phyloP scores from a whole-genome alignment of 345 rosid species.

The Draba incana region DNA sequence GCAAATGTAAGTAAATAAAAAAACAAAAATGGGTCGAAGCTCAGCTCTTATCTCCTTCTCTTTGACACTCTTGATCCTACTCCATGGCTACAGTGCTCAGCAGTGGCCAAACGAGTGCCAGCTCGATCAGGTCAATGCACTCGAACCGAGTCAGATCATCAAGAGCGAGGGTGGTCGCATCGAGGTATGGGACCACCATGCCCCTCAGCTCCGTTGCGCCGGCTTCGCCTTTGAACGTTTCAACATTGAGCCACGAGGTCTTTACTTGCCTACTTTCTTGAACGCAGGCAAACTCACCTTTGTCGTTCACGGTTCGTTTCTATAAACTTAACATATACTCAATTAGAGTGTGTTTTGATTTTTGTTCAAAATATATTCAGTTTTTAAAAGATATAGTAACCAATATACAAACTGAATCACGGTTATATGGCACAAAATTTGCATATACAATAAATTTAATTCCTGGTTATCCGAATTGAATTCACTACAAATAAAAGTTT shows the following conservation, averaged over 20 bases:
- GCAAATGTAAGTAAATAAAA: background rate
- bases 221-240: conserved; percentile 52
- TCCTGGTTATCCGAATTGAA: too few species aligned
- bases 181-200: conserved; percentile 57
- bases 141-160: conserved; percentile 50
- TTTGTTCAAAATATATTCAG: too few species aligned
- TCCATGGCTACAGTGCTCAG: conserved; percentile 50
- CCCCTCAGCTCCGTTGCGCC: conserved; percentile 62
- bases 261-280: conserved; percentile 53
- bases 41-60: conserved; percentile 41
- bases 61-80: conserved; percentile 48
- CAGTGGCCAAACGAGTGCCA: conserved; percentile 52
- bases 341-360: too few species aligned
- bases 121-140: conserved; percentile 49
- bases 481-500: too few species aligned
- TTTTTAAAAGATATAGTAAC: too few species aligned
- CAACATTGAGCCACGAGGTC: conserved; percentile 58
- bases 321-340: too few species aligned
- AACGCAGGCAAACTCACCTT: conserved; percentile 51
- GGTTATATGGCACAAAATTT: too few species aligned
- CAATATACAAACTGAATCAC: too few species aligned
- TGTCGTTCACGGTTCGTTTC: conserved; percentile 49
- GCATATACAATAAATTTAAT: too few species aligned
- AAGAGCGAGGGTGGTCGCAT: conserved; percentile 57
- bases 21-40: conserved; percentile 28